A percentile compares a stretch with the other conserved stretches of the same genome.
Conservation (phyloP, 805 yeast species). For the Saccharomycopsis amapae region DNA sequence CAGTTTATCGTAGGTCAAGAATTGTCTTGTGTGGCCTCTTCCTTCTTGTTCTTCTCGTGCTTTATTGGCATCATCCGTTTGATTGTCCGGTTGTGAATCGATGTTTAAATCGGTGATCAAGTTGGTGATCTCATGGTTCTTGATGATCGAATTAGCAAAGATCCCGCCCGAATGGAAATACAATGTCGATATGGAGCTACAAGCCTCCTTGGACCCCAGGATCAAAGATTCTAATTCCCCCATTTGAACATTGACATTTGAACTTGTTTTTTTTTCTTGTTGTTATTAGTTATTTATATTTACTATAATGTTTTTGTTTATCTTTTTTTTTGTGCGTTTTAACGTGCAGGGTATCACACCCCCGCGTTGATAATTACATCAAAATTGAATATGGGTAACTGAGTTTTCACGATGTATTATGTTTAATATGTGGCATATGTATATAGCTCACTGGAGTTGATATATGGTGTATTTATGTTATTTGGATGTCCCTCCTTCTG, state of each 20-base stretch:
- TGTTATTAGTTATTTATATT: too few species aligned
- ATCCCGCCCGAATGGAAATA: conserved; percentile 16
- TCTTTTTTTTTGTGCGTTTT: too few species aligned
- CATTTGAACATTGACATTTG: too few species aligned
- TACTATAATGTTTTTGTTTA: background rate
- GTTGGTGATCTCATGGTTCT: conserved; percentile 18
- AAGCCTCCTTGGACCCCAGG: background rate
- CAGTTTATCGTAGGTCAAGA: conserved; percentile 8
- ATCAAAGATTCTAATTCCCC: background rate
- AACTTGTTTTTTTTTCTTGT: too few species aligned
- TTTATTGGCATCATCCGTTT: background rate
- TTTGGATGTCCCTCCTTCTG: too few species aligned
- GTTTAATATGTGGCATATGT: too few species aligned
- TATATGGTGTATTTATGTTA: too few species aligned
- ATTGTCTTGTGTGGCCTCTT: background rate
- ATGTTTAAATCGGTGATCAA: conserved; percentile 19
- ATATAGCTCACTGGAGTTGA: too few species aligned
- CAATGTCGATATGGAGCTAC: conserved; percentile 3
- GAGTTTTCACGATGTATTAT: too few species aligned
- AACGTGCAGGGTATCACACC: too few species aligned
- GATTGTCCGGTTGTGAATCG: background rate
- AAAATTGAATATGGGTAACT: too few species aligned
- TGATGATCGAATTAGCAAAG: conserved; percentile 17
- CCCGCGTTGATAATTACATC: too few species aligned
- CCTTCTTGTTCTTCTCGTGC: background rate